These are phyloP conservation scores for Penicillium sumatraense DNA, from an alignment of 2,329 filamentous ascomycete species.

Conservation along the genomic window DNA sequence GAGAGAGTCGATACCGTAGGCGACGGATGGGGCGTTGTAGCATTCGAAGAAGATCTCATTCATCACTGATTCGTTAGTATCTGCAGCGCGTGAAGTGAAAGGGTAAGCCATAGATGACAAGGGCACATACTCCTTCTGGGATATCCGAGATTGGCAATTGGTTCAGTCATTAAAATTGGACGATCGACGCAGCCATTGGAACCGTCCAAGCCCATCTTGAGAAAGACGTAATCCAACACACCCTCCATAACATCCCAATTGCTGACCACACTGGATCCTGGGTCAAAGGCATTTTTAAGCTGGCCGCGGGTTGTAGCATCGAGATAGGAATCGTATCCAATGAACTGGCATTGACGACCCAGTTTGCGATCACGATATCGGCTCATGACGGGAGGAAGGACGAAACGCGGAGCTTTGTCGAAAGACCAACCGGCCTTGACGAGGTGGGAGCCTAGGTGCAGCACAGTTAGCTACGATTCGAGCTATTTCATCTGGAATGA, in stretches of 20 bases:
- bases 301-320: constrained; percentile 92
- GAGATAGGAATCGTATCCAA: constrained; percentile 89
- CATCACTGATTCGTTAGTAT: constrained; percentile 68
- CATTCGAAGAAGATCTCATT: constrained; percentile 97
- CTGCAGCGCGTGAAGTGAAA: constrained; percentile 15
- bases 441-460: constrained; percentile 75
- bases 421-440: constrained; percentile 97
- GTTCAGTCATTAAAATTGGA: constrained; percentile 93
- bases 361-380: constrained; percentile 95
- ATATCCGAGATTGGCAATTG: constrained; percentile 88
- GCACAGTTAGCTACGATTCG: not conserved
- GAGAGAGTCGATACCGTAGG: constrained; percentile 93
- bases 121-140: constrained; percentile 74
- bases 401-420: constrained; percentile 77
- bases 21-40: constrained; percentile 85
- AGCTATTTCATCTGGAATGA: too few species aligned
- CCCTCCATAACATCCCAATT: constrained; percentile 99
- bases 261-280: constrained; percentile 85
- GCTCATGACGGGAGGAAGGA: constrained; percentile 86
- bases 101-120: too few species aligned
- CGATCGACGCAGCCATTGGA: constrained; percentile 75
- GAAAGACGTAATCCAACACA: constrained; percentile 88
- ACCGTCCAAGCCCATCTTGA: constrained; percentile 86
- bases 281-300: constrained; percentile 87
- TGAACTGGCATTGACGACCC: constrained; percentile 88